These are phyloP conservation scores for Monilinia vaccinii-corymbosi DNA, from an alignment of 2,329 filamentous ascomycete species.

Conservation along the genomic window DNA sequence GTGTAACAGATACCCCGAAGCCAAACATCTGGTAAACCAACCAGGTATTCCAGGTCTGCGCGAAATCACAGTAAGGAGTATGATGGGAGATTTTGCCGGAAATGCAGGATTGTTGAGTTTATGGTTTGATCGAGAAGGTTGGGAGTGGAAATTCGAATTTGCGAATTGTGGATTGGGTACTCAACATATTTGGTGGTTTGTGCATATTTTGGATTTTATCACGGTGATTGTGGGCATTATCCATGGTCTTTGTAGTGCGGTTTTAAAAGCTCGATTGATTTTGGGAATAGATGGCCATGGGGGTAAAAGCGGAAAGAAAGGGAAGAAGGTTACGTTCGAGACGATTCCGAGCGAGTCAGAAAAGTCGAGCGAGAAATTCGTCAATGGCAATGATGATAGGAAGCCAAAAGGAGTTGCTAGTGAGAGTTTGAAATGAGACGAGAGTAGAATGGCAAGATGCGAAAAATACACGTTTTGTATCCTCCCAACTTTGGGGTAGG, in stretches of 20 bases:
- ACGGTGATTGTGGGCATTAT: slow-evolving; percentile 19
- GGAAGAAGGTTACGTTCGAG: slow-evolving; percentile 1
- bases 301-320: background rate
- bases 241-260: slow-evolving; percentile 6
- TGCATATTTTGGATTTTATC: slow-evolving; percentile 60
- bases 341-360: background rate
- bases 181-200: slow-evolving; percentile 91
- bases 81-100: slow-evolving; percentile 97
- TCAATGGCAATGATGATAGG: background rate
- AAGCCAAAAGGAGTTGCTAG: background rate
- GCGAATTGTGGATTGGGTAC: slow-evolving; percentile 68
- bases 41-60: slow-evolving; percentile 54
- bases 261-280: background rate
- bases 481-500: background rate
- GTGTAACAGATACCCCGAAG: slow-evolving; percentile 39
- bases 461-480: background rate
- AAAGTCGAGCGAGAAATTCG: background rate
- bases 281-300: background rate
- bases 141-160: slow-evolving; percentile 79
- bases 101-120: slow-evolving; percentile 80
- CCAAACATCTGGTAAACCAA: slow-evolving; percentile 32
- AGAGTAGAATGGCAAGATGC: background rate
- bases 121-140: slow-evolving; percentile 70
- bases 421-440: background rate
- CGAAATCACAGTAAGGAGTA: slow-evolving; percentile 89